A percentile compares a stretch with the other conserved stretches of the same genome.
Conservation (phyloP, 805 yeast species). For the Starmerella riodocensis region DNA sequence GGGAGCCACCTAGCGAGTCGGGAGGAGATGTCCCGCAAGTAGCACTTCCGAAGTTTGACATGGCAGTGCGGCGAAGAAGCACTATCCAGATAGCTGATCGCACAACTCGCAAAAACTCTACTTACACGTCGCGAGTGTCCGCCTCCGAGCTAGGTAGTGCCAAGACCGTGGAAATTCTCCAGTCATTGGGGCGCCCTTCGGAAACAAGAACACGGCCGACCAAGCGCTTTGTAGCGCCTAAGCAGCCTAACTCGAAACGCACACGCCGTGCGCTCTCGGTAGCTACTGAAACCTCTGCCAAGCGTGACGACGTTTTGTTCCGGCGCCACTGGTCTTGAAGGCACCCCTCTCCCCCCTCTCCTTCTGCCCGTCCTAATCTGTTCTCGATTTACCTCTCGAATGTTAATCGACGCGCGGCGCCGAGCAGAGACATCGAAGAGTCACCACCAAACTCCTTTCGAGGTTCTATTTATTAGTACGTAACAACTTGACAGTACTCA, state of each 20-base stretch:
- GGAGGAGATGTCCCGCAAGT: background rate
- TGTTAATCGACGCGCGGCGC: too few species aligned
- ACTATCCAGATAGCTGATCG: background rate
- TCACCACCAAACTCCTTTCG: too few species aligned
- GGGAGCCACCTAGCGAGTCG: background rate
- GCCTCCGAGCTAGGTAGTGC: conserved; percentile 7
- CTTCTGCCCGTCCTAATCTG: too few species aligned
- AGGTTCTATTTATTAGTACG: too few species aligned
- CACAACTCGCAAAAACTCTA: background rate
- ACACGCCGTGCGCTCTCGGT: conserved; percentile 1
- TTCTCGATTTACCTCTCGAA: too few species aligned
- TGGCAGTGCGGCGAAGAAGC: background rate
- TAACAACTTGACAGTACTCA: too few species aligned
- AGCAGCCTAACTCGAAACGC: conserved; percentile 6
- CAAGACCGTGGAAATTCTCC: conserved; percentile 13
- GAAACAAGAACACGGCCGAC: conserved; percentile 1
- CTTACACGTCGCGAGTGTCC: conserved; percentile 16
- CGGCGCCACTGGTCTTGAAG: conserved; percentile 13
- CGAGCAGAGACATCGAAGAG: too few species aligned
- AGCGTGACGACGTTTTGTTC: conserved; percentile 6
- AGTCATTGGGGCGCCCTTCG: conserved; percentile 5
- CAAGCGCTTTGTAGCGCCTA: conserved; percentile 8
- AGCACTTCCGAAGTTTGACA: background rate
- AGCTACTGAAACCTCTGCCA: background rate
- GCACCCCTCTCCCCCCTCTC: too few species aligned